These are phyloP conservation scores for Pholiota conissans DNA, from an alignment of 768 basidiomycete genomes.

Conservation along the genomic window DNA sequence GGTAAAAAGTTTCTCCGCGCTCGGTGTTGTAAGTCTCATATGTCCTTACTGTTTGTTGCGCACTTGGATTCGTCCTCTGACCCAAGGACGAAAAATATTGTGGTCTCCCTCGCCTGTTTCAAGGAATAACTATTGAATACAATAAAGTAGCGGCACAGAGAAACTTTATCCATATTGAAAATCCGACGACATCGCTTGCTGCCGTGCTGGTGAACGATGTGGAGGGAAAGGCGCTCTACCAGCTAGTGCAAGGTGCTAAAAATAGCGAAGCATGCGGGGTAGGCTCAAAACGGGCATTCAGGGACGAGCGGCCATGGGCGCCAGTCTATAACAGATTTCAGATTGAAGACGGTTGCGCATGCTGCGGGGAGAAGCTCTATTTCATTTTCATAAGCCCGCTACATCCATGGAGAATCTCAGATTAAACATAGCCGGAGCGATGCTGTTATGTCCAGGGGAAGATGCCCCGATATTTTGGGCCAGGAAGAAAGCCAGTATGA, in stretches of 20 bases:
- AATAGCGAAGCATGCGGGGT: neutral
- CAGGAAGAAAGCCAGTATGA: neutral
- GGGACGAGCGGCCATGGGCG: neutral
- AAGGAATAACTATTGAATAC: neutral
- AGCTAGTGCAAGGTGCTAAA: neutral
- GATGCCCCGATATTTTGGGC: neutral
- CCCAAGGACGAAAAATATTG: neutral
- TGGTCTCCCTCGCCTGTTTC: neutral
- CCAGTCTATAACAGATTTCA: neutral
- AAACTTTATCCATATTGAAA: neutral
- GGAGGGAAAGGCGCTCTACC: neutral
- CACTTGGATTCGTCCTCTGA: no score
- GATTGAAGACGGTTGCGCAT: neutral
- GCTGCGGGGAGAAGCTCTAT: neutral
- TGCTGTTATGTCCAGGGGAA: neutral
- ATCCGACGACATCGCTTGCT: neutral
- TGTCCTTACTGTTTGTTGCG: no score
- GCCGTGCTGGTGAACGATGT: neutral
- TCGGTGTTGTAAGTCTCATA: no score
- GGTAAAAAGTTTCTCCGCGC: no score
- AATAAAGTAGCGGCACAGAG: neutral
- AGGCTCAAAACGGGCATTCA: neutral
- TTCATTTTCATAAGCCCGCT: neutral
- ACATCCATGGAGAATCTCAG: slow-evolving; percentile 4
- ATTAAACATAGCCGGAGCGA: neutral